These are phyloP conservation scores for Aspergillus eucalypticola DNA, from an alignment of 2,329 filamentous ascomycete species.

Conservation along the genomic window DNA sequence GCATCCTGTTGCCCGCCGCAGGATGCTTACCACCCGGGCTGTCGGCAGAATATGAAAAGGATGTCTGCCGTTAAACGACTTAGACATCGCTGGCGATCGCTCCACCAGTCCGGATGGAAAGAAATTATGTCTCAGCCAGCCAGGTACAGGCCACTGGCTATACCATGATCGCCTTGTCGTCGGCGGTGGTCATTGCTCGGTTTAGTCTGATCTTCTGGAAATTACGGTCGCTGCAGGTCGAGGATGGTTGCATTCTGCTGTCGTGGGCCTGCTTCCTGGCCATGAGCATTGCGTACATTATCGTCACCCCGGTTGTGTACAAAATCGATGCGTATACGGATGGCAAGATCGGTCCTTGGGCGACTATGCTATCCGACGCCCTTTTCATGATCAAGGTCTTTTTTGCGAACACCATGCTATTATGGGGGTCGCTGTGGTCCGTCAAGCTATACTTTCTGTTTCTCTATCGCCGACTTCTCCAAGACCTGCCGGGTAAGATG, in stretches of 20 bases:
- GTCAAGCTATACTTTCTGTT: neutral
- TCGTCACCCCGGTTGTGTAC: neutral
- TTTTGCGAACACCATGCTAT: neutral
- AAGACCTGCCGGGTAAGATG: neutral
- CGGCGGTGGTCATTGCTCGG: neutral
- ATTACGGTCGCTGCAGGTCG: neutral
- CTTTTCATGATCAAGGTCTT: neutral
- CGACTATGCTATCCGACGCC: neutral
- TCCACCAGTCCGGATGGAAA: neutral
- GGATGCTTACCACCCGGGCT: neutral
- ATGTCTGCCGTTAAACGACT: neutral
- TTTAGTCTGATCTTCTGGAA: neutral
- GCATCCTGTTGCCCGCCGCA: neutral
- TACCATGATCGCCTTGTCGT: neutral
- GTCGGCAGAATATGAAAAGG: neutral
- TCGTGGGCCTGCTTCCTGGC: neutral
- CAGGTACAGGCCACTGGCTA: constrained; percentile 1
- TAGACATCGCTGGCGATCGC: neutral
- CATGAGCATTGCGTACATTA: neutral
- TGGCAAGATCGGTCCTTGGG: neutral
- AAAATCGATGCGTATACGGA: neutral
- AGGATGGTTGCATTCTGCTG: neutral
- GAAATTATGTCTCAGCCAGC: neutral
- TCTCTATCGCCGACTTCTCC: neutral
- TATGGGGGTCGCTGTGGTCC: neutral